Evolutionary conservation across 1,284 basidiomycete species (phyloP), one percentile per base, ranked within the genome.

Genomic region (Melanopsichium pennsylvanicum): DNA sequence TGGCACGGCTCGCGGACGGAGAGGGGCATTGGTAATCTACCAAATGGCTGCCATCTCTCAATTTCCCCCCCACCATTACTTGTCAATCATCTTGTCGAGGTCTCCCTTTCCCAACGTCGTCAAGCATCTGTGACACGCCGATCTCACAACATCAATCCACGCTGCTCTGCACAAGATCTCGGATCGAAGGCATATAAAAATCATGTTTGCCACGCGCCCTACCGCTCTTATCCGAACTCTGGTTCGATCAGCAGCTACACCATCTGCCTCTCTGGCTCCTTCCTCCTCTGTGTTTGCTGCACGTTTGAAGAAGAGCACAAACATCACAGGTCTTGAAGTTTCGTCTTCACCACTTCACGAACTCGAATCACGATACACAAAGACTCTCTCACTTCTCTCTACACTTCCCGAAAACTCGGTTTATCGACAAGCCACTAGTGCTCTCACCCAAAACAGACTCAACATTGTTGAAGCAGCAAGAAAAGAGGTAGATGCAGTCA

Each of bases 391-490:
- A 19, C 81, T 87, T 4, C 87, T 97, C 43, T 81, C 63, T 11
- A 61, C 85, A 46, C 86, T 97, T 58, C 94, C 95, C 11, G 82
- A 85, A 58, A 86, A 88, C 38, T 90, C 91, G 61, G 89, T 94
- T 48, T 98, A 97, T 84, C 88, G 92, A 55, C 94, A 97, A 83
- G 89, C 91, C 43, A 88, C 88, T 7, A 90, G 94, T 82, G 89
- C 92, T 6, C 85, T 96, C 69, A 92, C 90, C n/a, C 87, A 88
- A 76, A 87, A 89, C 79, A 89, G 92, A 76, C 86, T 97, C 62
- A 85, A 84, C 69, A 85, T 92, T 50, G 85, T 96, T 45, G 82
- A 48, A 29, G 43, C 48, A n/a, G 66, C 34, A 6, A 35, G 43
- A 29, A 27, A 42, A 25, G 37, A 43, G 70, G 76, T 67, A 36